Evolutionary conservation across 2,329 filamentous ascomycete genomes (phyloP).

Genomic region (Phaeosphaeria sp.): DNA sequence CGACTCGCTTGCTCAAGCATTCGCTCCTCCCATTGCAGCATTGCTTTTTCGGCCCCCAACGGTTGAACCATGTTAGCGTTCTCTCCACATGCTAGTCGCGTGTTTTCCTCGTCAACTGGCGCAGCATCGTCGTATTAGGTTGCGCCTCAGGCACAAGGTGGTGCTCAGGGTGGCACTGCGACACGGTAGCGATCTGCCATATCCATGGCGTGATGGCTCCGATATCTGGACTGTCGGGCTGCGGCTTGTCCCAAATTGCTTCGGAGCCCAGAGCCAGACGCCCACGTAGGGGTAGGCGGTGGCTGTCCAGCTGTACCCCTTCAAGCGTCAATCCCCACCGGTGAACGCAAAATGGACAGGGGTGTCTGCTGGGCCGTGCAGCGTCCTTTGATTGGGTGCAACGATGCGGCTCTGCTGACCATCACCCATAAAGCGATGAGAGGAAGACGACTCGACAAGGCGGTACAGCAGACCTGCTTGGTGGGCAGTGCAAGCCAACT

Average conservation of each 20-base stretch:
- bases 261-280: slow-evolving; percentile 28
- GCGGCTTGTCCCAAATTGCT: slow-evolving; percentile 31
- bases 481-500: slow-evolving; percentile 38
- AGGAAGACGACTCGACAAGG: neutral
- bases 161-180: slow-evolving; percentile 17
- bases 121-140: slow-evolving; percentile 19
- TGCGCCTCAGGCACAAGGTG: slow-evolving; percentile 18
- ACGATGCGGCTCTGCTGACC: slow-evolving; percentile 45
- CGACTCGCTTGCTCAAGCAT: slow-evolving; percentile 1
- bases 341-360: slow-evolving; percentile 32
- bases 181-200: slow-evolving; percentile 33
- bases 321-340: slow-evolving; percentile 31
- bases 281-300: slow-evolving; percentile 34
- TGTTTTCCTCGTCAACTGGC: slow-evolving; percentile 15
- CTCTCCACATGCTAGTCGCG: slow-evolving; percentile 16
- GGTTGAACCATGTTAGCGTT: slow-evolving; percentile 23
- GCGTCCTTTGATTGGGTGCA: slow-evolving; percentile 16
- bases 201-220: slow-evolving; percentile 31
- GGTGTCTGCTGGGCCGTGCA: slow-evolving; percentile 15
- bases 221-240: slow-evolving; percentile 27
- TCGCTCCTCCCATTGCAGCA: slow-evolving; percentile 15
- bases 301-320: slow-evolving; percentile 32
- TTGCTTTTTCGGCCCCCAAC: slow-evolving; percentile 29
- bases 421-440: slow-evolving; percentile 39
- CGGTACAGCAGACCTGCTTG: slow-evolving; percentile 25